A percentile compares a stretch with the other conserved stretches of the same genome.
phyloP scores from a whole-genome alignment of 208 protist species.

The Leishmania arabica region DNA sequence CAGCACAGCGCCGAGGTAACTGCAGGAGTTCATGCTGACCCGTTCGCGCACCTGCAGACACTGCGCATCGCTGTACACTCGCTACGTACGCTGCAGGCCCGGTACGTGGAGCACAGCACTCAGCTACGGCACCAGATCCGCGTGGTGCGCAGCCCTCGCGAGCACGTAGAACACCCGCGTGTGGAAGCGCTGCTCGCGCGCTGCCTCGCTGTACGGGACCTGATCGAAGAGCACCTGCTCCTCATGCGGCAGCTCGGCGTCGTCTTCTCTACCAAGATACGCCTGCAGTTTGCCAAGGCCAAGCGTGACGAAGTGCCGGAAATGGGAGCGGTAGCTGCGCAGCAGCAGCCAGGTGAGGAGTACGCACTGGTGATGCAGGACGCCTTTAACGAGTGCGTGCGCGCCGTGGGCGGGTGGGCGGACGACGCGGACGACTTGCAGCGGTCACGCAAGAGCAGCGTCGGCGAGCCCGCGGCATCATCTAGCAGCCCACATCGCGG shows the following conservation, averaged over 20 bases:
- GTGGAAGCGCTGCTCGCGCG: constrained; percentile 52
- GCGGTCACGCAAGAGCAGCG: background rate
- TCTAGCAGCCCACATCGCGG: background rate
- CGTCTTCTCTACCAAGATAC: constrained; percentile 41
- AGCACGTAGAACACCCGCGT: constrained; percentile 33
- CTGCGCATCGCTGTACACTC: constrained; percentile 38
- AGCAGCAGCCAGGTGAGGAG: constrained; percentile 33
- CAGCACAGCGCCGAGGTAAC: background rate
- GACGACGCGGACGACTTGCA: constrained; percentile 1
- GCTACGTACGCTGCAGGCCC: constrained; percentile 45
- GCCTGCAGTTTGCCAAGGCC: constrained; percentile 13
- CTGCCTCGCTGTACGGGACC: constrained; percentile 38
- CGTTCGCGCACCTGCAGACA: constrained; percentile 27
- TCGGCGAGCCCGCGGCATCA: background rate
- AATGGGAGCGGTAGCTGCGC: constrained; percentile 13
- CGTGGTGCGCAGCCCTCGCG: constrained; percentile 24
- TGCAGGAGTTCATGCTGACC: background rate
- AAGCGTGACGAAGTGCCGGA: constrained; percentile 5
- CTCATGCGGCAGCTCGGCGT: constrained; percentile 50
- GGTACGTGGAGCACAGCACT: constrained; percentile 38
- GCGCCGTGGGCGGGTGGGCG: constrained; percentile 14
- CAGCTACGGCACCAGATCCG: constrained; percentile 36
- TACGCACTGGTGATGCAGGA: constrained; percentile 43
- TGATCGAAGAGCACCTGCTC: constrained; percentile 58
- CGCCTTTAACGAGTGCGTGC: constrained; percentile 55